Percentiles rank a stretch among this genome's conserved stretches.
Evolutionary conservation across 2,329 filamentous ascomycete species (phyloP).

Genomic region (Dactylonectria estremocensis): DNA sequence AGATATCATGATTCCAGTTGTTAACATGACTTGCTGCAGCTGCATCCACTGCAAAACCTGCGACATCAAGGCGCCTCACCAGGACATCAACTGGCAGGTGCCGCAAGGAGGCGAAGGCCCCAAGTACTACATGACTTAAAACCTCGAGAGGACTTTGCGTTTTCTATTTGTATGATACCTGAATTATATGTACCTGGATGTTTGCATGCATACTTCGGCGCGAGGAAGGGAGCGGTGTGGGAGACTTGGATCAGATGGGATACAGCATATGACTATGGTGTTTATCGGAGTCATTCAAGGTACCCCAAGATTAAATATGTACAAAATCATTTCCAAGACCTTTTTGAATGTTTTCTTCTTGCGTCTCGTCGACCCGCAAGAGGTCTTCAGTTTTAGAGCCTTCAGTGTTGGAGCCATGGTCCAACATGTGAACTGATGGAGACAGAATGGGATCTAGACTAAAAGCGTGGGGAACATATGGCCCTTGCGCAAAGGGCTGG

Average conservation of each 20-base stretch:
- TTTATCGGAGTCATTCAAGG: conserved; percentile 39
- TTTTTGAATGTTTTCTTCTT: background rate
- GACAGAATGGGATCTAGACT: conserved; percentile 33
- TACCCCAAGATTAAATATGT: conserved; percentile 9
- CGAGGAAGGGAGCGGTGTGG: conserved; percentile 29
- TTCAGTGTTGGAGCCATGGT: conserved; percentile 26
- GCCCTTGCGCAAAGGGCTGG: conserved; percentile 29
- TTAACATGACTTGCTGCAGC: conserved; percentile 62
- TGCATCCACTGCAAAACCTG: conserved; percentile 99
- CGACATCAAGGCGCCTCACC: conserved; percentile 96
- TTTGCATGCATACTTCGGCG: conserved; percentile 39
- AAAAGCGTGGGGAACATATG: conserved; percentile 36
- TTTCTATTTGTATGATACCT: conserved; percentile 47
- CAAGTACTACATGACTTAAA: conserved; percentile 79
- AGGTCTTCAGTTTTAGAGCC: conserved; percentile 20
- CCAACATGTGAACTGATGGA: conserved; percentile 35
- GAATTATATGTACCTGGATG: conserved; percentile 39
- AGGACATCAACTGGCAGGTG: conserved; percentile 98
- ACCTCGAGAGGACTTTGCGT: conserved; percentile 18
- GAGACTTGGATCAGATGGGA: conserved; percentile 30
- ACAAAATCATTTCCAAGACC: conserved; percentile 22
- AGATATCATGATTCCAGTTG: conserved; percentile 4
- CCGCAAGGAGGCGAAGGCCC: conserved; percentile 90
- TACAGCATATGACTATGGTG: conserved; percentile 29
- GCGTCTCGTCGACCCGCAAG: conserved; percentile 9